Conservation (phyloP, 352 stramenopile genomes). For the Globisporangium perplexum region DNA sequence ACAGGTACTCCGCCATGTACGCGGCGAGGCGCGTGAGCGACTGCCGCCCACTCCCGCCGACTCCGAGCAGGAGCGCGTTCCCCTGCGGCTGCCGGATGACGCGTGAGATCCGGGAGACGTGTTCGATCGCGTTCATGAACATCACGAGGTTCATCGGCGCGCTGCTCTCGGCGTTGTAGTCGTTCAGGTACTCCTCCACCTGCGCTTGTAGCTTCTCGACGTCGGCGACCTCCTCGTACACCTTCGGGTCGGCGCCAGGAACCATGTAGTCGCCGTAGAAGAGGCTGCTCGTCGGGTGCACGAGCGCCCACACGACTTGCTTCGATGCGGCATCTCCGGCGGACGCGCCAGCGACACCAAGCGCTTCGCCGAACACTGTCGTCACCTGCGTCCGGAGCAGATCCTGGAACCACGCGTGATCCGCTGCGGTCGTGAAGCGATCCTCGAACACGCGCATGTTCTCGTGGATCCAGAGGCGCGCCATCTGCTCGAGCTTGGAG, state of each 20-base stretch:
- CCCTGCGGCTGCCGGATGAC: slow-evolving; percentile 83
- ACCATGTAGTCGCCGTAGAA: slow-evolving; percentile 94
- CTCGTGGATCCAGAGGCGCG: slow-evolving; percentile 80
- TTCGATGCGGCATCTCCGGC: slow-evolving; percentile 18
- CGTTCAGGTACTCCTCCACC: slow-evolving; percentile 82
- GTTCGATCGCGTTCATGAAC: slow-evolving; percentile 88
- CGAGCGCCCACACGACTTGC: slow-evolving; percentile 49
- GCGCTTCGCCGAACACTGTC: slow-evolving; percentile 38
- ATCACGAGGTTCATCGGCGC: slow-evolving; percentile 86
- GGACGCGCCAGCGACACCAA: slow-evolving; percentile 20
- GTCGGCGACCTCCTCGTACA: slow-evolving; percentile 90
- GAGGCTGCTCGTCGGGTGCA: slow-evolving; percentile 50
- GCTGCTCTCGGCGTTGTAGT: slow-evolving; percentile 87
- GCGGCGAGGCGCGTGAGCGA: slow-evolving; percentile 87
- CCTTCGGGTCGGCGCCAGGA: slow-evolving; percentile 83
- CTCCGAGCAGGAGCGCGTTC: slow-evolving; percentile 91
- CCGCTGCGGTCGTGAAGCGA: slow-evolving; percentile 63
- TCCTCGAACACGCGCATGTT: slow-evolving; percentile 86
- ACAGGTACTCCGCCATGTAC: slow-evolving; percentile 91
- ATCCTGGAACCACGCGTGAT: slow-evolving; percentile 80
- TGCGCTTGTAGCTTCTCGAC: slow-evolving; percentile 75
- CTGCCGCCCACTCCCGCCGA: slow-evolving; percentile 91
- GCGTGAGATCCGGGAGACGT: slow-evolving; percentile 77
- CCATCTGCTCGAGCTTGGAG: slow-evolving; percentile 55
- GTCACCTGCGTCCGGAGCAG: slow-evolving; percentile 56